phyloP scores from a whole-genome alignment of 306 rosid species.

The Lathyrus sativus region DNA sequence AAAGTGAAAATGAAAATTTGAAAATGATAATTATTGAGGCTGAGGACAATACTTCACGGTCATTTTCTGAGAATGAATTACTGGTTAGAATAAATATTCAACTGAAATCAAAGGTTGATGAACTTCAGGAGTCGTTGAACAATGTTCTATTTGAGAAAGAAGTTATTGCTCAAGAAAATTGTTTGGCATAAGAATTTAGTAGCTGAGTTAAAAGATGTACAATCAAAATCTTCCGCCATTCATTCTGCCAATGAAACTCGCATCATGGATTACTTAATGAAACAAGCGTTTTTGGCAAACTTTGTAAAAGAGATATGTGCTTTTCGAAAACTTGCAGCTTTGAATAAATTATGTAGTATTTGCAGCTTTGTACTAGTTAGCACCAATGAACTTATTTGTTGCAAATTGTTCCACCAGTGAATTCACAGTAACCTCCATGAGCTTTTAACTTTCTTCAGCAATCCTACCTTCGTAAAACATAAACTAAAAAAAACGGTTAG shows the following conservation, averaged over 20 bases:
- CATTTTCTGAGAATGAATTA: slow-evolving; percentile 65
- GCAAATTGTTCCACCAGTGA: no score
- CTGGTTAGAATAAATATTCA: slow-evolving; percentile 75
- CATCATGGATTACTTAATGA: no score
- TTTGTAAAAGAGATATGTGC: no score
- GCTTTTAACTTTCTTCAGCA: no score
- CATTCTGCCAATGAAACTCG: slow-evolving; percentile 56
- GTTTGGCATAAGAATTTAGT: slow-evolving; percentile 64
- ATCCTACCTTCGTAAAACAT: no score
- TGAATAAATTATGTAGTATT: no score
- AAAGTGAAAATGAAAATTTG: slow-evolving; percentile 70
- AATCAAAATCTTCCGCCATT: slow-evolving; percentile 65
- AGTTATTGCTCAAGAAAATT: slow-evolving; percentile 53
- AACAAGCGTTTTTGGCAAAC: no score
- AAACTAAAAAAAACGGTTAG: no score
- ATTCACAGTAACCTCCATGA: no score
- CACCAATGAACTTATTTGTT: no score
- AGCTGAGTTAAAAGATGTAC: slow-evolving; percentile 65
- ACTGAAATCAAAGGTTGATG: slow-evolving; percentile 73
- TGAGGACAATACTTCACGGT: slow-evolving; percentile 65
- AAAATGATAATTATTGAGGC: slow-evolving; percentile 54
- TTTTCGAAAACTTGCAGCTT: no score
- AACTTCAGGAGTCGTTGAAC: slow-evolving; percentile 70
- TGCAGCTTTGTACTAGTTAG: no score
- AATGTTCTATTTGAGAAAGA: slow-evolving; percentile 68